Base-by-base conservation (phyloP, 805 yeast genomes). In the Saturnispora dispora region DNA sequence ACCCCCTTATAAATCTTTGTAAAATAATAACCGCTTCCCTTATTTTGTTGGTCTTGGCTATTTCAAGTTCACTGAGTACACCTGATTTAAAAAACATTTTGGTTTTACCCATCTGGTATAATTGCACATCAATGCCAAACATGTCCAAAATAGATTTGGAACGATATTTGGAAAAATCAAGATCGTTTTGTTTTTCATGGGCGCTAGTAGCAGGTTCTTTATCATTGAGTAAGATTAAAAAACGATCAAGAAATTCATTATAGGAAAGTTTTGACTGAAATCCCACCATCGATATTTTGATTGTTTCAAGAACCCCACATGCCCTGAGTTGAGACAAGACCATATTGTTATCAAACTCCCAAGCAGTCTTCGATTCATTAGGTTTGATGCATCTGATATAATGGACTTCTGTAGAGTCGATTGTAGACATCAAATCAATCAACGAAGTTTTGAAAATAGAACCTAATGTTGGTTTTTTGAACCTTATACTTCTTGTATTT, bases 301-400 rank as follows among this genome's bases (percentile, higher is more conserved):
- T 91, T 1, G 99, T 91, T 66, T 91, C 99, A 58, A 91, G 74
- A 44, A 91, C 98, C 82, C 99, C 99, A 74, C 99, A 91, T 3
- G 99, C 99, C 64, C 99, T 79, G 55, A 91, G 75, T 67, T 91
- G 99, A 4, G 95, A 83, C 52, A 93, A 75, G 7, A 91, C 98
- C 96, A 93, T 90, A 35, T 88, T 75, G 15, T 95, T 88, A 60
- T 88, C 95, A 68, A 91, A 91, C 64, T 83, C 83, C 98, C 99
- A 91, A 1, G 98, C 95, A 53, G 79, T 82, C 67, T 93, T 91
- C 53, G 81, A 81, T 61, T 89, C 96, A 66, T 91, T 91, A 5
- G 99, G 98, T 69, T 91, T 91, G 64, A 93, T 91, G 74, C 99
- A 91, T 65, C 99, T 83, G 64, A 91, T 91, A 63, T 91, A 91